These are phyloP conservation scores for Margaritispora aquatica DNA, from an alignment of 495 filamentous ascomycete species.

Conservation along the genomic window DNA sequence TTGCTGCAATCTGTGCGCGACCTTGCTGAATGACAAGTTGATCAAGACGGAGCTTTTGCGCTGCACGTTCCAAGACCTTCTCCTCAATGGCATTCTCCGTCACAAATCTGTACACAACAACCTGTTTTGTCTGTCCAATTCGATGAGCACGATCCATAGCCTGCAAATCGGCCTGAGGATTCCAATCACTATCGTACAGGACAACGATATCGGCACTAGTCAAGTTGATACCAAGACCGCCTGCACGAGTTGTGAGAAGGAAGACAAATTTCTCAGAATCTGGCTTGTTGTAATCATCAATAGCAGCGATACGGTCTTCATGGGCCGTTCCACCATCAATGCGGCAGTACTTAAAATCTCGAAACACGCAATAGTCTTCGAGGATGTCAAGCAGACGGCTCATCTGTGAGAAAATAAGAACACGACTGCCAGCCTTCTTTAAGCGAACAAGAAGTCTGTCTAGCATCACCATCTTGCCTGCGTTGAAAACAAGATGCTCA, in stretches of 20 bases:
- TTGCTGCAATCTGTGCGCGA: conserved; percentile 83
- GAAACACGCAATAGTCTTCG: conserved; percentile 96
- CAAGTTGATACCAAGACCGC: conserved; percentile 97
- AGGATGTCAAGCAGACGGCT: conserved; percentile 94
- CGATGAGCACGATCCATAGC: conserved; percentile 98
- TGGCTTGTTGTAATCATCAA: conserved; percentile 96
- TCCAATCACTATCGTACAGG: conserved; percentile 99
- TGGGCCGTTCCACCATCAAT: conserved; percentile 98
- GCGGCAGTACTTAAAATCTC: conserved; percentile 91
- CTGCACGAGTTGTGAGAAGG: conserved; percentile 92
- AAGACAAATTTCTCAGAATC: conserved; percentile 97
- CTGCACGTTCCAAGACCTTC: conserved; percentile 94
- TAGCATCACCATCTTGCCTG: conserved; percentile 96
- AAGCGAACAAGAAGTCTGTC: conserved; percentile 86
- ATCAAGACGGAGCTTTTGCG: conserved; percentile 94
- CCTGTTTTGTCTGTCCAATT: conserved; percentile 98
- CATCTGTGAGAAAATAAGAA: conserved; percentile 99
- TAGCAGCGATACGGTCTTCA: conserved; percentile 94
- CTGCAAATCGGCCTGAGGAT: conserved; percentile 95
- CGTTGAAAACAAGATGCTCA: conserved; percentile 88
- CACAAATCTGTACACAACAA: conserved; percentile 91
- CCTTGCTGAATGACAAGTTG: conserved; percentile 99
- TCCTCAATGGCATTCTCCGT: conserved; percentile 98
- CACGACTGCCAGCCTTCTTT: conserved; percentile 78
- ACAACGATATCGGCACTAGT: conserved; percentile 95